Percentiles rank a stretch among this genome's conserved stretches.
phyloP scores from a whole-genome alignment of 2,329 filamentous ascomycete species.

The Corinectria fuckeliana region DNA sequence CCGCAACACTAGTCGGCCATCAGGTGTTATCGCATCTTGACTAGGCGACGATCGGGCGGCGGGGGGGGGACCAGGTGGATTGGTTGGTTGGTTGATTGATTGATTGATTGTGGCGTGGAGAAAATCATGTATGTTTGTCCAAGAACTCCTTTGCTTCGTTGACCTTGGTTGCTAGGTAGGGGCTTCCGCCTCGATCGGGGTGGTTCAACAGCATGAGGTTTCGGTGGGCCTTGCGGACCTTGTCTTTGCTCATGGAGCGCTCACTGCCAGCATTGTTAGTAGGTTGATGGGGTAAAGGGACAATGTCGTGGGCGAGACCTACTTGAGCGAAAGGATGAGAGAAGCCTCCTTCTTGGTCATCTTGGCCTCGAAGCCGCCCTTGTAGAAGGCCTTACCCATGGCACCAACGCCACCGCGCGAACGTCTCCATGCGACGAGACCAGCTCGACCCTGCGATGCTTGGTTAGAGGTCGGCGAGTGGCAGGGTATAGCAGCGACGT shows the following conservation, averaged over 20 bases:
- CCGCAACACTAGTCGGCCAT: constrained; percentile 21
- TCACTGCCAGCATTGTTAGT: constrained; percentile 64
- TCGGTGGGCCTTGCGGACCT: constrained; percentile 93
- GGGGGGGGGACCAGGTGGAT: constrained; percentile 1
- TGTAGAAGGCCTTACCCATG: constrained; percentile 92
- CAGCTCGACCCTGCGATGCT: constrained; percentile 78
- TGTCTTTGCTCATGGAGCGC: constrained; percentile 85
- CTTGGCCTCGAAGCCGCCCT: constrained; percentile 94
- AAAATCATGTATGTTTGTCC: constrained; percentile 66
- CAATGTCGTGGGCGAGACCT: constrained; percentile 37
- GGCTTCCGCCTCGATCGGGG: constrained; percentile 94
- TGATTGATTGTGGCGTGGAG: constrained; percentile 7
- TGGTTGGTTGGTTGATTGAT: constrained; percentile 19
- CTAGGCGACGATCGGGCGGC: constrained; percentile 6
- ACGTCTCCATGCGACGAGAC: constrained; percentile 85
- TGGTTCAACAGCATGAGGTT: constrained; percentile 98
- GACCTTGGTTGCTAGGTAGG: constrained; percentile 95
- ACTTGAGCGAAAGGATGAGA: constrained; percentile 91
- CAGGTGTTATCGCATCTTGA: constrained; percentile 10
- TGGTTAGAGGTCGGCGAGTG: constrained; percentile 13
- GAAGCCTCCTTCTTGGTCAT: constrained; percentile 94
- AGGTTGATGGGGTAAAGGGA: neutral
- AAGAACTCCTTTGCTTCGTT: constrained; percentile 98
- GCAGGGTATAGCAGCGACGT: neutral
- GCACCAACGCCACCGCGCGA: constrained; percentile 79